Percentiles rank a stretch among this genome's conserved stretches.
phyloP scores from a whole-genome alignment of 805 yeast species.

The Huiozyma sinensis region DNA sequence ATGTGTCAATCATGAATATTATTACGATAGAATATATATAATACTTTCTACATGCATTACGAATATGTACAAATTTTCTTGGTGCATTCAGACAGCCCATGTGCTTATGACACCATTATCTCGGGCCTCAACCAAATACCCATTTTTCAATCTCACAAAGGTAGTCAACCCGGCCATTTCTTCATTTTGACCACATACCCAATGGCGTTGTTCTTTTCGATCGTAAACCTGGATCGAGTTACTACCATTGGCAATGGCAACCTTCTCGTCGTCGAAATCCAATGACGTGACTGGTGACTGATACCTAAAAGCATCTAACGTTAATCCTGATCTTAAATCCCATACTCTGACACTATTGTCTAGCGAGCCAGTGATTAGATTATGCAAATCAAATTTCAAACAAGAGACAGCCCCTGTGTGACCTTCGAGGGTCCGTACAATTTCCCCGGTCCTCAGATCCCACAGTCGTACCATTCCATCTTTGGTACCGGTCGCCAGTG shows the following conservation, averaged over 20 bases:
- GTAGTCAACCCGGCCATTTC: conserved; percentile 29
- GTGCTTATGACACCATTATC: conserved; percentile 48
- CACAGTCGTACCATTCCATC: conserved; percentile 68
- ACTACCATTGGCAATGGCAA: conserved; percentile 41
- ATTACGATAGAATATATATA: neutral
- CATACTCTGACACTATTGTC: conserved; percentile 59
- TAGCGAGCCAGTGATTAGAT: conserved; percentile 50
- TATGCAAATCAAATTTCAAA: conserved; percentile 57
- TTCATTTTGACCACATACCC: conserved; percentile 39
- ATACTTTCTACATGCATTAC: neutral
- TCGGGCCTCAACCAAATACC: conserved; percentile 58
- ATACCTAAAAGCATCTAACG: conserved; percentile 51
- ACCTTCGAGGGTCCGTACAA: conserved; percentile 49
- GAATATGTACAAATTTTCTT: neutral
- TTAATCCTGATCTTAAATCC: conserved; percentile 62
- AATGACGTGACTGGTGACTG: conserved; percentile 44
- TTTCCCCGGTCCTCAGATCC: conserved; percentile 66
- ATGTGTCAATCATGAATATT: neutral
- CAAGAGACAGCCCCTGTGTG: conserved; percentile 62
- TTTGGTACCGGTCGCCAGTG: conserved; percentile 67
- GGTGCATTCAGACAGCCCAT: conserved; percentile 40
- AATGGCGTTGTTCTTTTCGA: conserved; percentile 41
- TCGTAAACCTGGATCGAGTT: conserved; percentile 46
- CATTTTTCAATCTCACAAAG: conserved; percentile 44
- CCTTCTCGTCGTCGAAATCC: conserved; percentile 48